phyloP scores from a whole-genome alignment of 2,329 filamentous ascomycete species.

The Pseudocercospora cruenta region DNA sequence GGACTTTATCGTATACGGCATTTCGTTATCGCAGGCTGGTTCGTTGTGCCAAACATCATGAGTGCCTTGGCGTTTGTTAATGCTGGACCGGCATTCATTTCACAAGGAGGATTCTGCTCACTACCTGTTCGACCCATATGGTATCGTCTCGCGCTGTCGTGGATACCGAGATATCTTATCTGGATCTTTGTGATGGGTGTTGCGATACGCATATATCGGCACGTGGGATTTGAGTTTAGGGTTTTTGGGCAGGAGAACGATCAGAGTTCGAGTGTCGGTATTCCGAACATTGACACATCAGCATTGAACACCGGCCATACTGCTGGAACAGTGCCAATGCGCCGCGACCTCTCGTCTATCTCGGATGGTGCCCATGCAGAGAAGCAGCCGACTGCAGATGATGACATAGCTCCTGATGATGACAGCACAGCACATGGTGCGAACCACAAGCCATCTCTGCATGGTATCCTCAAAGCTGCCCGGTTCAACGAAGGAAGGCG shows the following conservation, averaged over 20 bases:
- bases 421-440: constrained; percentile 2
- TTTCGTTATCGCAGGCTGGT: constrained; percentile 61
- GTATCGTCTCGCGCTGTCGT: constrained; percentile 69
- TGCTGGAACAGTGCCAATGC: neutral
- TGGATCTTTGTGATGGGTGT: constrained; percentile 65
- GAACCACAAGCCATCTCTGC: neutral
- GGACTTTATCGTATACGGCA: constrained; percentile 71
- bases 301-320: constrained; percentile 8
- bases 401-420: constrained; percentile 33
- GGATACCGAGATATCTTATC: constrained; percentile 74
- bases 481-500: constrained; percentile 18
- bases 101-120: constrained; percentile 70
- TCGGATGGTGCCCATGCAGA: constrained; percentile 24
- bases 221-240: constrained; percentile 58
- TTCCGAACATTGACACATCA: constrained; percentile 10
- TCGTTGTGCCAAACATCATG: constrained; percentile 62
- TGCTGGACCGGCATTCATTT: constrained; percentile 58
- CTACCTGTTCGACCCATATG: constrained; percentile 68
- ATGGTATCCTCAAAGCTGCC: constrained; percentile 5
- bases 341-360: constrained; percentile 17
- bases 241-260: constrained; percentile 40
- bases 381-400: constrained; percentile 20
- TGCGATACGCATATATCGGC: constrained; percentile 71
- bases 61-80: constrained; percentile 67
- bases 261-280: constrained; percentile 24